Percentiles rank a stretch among this genome's conserved stretches.
Conservation (phyloP, 148 eudicot genomes). For the Chenopodium berlandieri region DNA sequence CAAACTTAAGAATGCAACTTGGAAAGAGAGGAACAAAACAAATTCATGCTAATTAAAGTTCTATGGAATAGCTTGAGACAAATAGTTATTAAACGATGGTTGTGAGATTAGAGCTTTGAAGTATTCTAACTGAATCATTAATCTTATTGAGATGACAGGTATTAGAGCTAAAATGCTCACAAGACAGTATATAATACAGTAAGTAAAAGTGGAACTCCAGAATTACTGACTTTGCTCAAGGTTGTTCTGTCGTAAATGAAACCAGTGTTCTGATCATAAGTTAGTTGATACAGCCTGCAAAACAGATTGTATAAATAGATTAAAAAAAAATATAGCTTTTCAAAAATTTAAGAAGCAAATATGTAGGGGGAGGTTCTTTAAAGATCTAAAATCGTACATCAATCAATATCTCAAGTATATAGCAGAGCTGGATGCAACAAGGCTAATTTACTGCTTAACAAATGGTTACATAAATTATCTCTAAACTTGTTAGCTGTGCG, state of each 20-base stretch:
- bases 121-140: background rate
- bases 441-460: background rate
- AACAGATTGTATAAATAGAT: slow-evolving; percentile 26
- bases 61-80: background rate
- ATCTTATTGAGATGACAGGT: background rate
- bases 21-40: background rate
- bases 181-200: background rate
- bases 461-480: background rate
- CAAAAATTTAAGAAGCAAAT: background rate
- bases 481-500: background rate
- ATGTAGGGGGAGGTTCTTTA: background rate
- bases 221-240: slow-evolving; percentile 67
- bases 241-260: slow-evolving; percentile 79
- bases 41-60: background rate
- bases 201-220: slow-evolving; percentile 22
- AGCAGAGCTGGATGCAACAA: background rate
- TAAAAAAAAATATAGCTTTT: slow-evolving; percentile 3
- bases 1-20: background rate
- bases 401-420: background rate
- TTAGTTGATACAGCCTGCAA: slow-evolving; percentile 95
- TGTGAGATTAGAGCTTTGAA: background rate
- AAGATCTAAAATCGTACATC: background rate
- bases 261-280: slow-evolving; percentile 75
- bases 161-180: background rate
- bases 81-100: too few species aligned